Conservation (phyloP, 148 eudicot species). For the Beta vulgaris region DNA sequence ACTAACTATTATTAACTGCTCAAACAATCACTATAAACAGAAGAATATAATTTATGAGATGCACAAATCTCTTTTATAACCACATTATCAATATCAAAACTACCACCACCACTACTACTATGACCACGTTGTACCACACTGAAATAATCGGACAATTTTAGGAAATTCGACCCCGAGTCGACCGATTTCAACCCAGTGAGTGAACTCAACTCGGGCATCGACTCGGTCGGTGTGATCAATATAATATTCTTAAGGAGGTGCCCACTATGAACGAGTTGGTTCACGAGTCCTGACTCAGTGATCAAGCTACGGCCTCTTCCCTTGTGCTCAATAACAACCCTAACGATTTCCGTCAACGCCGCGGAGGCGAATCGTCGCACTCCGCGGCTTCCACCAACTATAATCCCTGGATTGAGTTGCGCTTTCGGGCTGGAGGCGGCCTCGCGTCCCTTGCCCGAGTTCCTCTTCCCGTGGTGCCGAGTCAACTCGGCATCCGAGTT, state of each 20-base stretch:
- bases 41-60: conserved; percentile 41
- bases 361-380: conserved; percentile 53
- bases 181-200: conserved; percentile 17
- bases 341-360: conserved; percentile 57
- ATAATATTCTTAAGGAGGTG: conserved; percentile 45
- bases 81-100: conserved; percentile 34
- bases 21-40: conserved; percentile 60
- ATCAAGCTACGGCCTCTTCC: conserved; percentile 42
- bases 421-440: not conserved
- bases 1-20: conserved; percentile 19
- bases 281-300: conserved; percentile 55
- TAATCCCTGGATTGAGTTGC: conserved; percentile 31
- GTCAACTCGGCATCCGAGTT: conserved; percentile 15
- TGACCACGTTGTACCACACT: conserved; percentile 34
- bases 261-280: conserved; percentile 54
- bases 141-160: conserved; percentile 16
- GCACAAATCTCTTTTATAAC: conserved; percentile 48
- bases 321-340: conserved; percentile 43
- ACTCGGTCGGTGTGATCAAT: conserved; percentile 38
- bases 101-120: conserved; percentile 24
- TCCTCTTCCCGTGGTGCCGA: conserved; percentile 27
- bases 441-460: conserved; percentile 27
- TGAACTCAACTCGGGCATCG: conserved; percentile 43
- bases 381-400: conserved; percentile 69
- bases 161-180: not conserved